A percentile compares a stretch with the other conserved stretches of the same genome.
phyloP scores from a whole-genome alignment of 2,329 filamentous ascomycete species.

The Paecilomyces variotii region DNA sequence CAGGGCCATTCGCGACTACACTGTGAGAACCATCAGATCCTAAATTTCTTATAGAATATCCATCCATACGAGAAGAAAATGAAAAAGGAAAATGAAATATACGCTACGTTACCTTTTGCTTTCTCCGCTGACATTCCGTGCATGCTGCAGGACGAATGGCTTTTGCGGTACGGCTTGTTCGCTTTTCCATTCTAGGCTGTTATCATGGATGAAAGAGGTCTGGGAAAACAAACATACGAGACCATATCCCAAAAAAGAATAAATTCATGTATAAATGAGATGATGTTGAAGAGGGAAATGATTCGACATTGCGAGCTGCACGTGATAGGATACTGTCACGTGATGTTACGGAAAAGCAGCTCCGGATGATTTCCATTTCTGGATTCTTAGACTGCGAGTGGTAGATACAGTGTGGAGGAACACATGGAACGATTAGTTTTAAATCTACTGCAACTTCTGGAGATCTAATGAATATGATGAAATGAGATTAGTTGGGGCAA shows the following conservation, averaged over 20 bases:
- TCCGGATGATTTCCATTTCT: not conserved
- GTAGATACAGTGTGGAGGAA: not conserved
- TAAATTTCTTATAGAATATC: not conserved
- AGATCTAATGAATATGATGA: too few species aligned
- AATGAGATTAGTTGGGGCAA: too few species aligned
- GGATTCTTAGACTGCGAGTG: not conserved
- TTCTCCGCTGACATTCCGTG: slow-evolving; percentile 43
- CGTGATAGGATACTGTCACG: not conserved
- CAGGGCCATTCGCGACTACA: slow-evolving; percentile 46
- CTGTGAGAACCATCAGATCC: slow-evolving; percentile 19
- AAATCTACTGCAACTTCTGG: too few species aligned
- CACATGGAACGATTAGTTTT: not conserved
- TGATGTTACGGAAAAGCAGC: not conserved
- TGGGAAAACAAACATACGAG: not conserved
- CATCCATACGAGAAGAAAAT: slow-evolving; percentile 4
- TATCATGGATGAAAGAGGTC: not conserved
- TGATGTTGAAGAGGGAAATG: not conserved
- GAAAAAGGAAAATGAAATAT: not conserved
- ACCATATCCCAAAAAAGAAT: not conserved
- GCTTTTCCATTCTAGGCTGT: not conserved
- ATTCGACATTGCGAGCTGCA: not conserved
- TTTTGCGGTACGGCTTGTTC: slow-evolving; percentile 2
- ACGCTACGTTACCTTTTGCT: slow-evolving; percentile 37
- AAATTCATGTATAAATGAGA: not conserved
- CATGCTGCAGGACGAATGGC: slow-evolving; percentile 25